Evolutionary conservation across 176 grass and related monocot genomes (phyloP).

Genomic region (Carex littledalei): DNA sequence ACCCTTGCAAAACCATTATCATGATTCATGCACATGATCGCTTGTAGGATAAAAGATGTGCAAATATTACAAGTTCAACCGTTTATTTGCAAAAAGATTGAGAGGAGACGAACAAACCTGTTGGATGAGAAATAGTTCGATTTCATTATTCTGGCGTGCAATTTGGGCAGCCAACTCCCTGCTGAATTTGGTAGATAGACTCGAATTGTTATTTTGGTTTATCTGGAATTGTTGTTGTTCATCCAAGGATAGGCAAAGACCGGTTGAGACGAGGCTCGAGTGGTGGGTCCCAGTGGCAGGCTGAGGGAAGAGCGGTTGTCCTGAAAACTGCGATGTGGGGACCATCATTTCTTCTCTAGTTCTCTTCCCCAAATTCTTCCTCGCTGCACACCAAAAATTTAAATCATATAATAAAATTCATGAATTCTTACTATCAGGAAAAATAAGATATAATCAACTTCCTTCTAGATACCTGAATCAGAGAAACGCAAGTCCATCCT

Average conservation of each 20-base stretch:
- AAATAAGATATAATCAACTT: neutral
- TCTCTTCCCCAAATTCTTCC: constrained; percentile 21
- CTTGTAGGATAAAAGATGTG: neutral
- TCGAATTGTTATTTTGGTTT: constrained; percentile 27
- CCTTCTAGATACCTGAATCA: neutral
- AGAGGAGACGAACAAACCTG: constrained; percentile 42
- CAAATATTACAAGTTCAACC: neutral
- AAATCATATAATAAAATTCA: neutral
- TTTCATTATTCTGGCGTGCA: constrained; percentile 51
- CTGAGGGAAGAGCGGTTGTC: neutral
- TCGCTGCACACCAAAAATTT: neutral
- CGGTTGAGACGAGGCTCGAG: constrained; percentile 54
- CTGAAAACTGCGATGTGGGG: neutral
- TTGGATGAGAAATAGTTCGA: constrained; percentile 57
- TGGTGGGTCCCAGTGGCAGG: neutral
- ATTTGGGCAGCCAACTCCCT: constrained; percentile 58
- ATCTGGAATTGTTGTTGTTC: constrained; percentile 52
- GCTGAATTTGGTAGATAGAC: constrained; percentile 28
- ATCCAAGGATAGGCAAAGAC: constrained; percentile 66
- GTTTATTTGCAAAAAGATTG: neutral
- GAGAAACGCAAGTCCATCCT: constrained; percentile 20
- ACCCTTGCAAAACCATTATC: neutral
- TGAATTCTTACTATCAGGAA: neutral
- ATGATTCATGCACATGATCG: neutral
- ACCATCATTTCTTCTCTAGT: constrained; percentile 3